These are phyloP conservation scores for Gossypium turneri DNA, from an alignment of 345 rosid species.

Conservation along the genomic window DNA sequence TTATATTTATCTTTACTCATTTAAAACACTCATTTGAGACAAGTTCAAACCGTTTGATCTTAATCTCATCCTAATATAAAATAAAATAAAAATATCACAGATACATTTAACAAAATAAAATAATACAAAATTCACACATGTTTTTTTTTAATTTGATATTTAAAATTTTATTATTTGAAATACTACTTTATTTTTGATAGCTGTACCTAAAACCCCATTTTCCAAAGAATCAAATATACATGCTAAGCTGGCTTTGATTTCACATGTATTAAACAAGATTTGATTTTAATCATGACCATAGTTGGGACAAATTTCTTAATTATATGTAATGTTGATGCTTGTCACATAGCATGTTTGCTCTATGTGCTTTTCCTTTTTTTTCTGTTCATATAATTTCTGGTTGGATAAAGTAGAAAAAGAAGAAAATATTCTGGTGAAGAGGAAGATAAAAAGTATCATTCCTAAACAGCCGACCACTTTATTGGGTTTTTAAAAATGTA, in stretches of 20 bases:
- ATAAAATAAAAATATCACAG: not conserved
- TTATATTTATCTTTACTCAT: too few relatives aligned
- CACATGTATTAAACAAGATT: not conserved
- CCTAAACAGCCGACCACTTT: too few relatives aligned
- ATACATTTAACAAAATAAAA: not conserved
- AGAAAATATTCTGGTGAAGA: too few relatives aligned
- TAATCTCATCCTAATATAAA: too few relatives aligned
- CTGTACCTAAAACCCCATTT: slow-evolving; percentile 7
- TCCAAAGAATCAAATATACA: not conserved
- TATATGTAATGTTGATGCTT: not conserved
- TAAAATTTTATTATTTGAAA: not conserved
- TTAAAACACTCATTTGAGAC: too few relatives aligned
- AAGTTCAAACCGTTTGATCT: too few relatives aligned
- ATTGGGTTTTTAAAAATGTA: too few relatives aligned
- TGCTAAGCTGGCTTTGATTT: slow-evolving; percentile 13
- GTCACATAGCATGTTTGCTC: not conserved
- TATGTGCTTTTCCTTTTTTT: too few relatives aligned
- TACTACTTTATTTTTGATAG: not conserved
- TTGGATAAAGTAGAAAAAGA: too few relatives aligned
- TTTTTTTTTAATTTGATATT: not conserved
- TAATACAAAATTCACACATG: not conserved
- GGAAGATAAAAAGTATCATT: too few relatives aligned
- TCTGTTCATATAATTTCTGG: too few relatives aligned
- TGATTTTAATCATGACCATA: slow-evolving; percentile 1
- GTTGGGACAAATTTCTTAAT: not conserved